These are phyloP conservation scores for Pouteria glomerata DNA, from an alignment of 148 eudicot species.

Conservation along the genomic window DNA sequence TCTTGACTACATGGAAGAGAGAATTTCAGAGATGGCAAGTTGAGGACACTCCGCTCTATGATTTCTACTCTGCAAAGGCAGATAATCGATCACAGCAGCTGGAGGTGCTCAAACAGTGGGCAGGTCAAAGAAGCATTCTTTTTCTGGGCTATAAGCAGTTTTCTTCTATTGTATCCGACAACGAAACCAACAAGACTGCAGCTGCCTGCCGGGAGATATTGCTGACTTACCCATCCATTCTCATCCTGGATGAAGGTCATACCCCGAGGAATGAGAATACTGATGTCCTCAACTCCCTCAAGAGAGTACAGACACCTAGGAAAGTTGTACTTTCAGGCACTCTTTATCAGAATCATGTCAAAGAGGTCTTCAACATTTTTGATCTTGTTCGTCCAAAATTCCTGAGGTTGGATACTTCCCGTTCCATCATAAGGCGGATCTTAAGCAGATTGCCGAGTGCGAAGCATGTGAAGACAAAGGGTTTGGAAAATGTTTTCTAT, in stretches of 20 bases:
- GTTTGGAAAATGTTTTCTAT: slow-evolving; percentile 53
- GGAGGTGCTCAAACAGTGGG: slow-evolving; percentile 76
- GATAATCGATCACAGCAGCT: slow-evolving; percentile 67
- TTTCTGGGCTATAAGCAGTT: slow-evolving; percentile 84
- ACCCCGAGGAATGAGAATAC: slow-evolving; percentile 89
- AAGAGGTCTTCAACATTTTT: slow-evolving; percentile 77
- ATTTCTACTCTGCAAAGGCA: slow-evolving; percentile 80
- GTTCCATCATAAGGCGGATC: slow-evolving; percentile 49
- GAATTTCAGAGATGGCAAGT: slow-evolving; percentile 90
- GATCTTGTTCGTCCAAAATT: slow-evolving; percentile 85
- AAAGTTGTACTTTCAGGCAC: slow-evolving; percentile 94
- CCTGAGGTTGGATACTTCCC: slow-evolving; percentile 48
- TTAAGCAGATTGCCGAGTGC: slow-evolving; percentile 50
- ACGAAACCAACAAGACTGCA: slow-evolving; percentile 33
- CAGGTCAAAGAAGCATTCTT: slow-evolving; percentile 51
- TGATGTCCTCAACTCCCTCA: slow-evolving; percentile 62
- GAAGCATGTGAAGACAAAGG: slow-evolving; percentile 35
- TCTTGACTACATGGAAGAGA: slow-evolving; percentile 78
- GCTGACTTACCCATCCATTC: slow-evolving; percentile 51
- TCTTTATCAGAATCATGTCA: slow-evolving; percentile 87
- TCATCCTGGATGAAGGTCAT: slow-evolving; percentile 91
- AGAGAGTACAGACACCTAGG: slow-evolving; percentile 72
- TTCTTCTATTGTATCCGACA: slow-evolving; percentile 61
- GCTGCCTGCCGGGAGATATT: slow-evolving; percentile 60
- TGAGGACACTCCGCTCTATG: slow-evolving; percentile 70